These are phyloP conservation scores for Phytophthora podocarpi DNA, from an alignment of 352 stramenopile species.

Conservation along the genomic window DNA sequence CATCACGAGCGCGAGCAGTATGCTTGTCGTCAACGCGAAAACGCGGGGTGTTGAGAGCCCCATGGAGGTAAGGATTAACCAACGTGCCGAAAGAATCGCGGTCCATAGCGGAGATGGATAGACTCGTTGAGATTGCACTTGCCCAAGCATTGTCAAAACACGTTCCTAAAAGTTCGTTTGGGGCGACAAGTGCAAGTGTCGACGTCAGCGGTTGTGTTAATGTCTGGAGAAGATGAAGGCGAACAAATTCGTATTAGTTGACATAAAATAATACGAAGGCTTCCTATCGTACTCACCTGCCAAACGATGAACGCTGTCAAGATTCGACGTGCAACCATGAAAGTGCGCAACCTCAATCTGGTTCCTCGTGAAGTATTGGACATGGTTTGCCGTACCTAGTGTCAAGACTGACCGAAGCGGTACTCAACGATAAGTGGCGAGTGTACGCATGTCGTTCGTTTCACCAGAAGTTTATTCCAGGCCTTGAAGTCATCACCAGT, in stretches of 20 bases:
- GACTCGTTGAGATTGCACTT: conserved; percentile 14
- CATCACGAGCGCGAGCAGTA: conserved; percentile 18
- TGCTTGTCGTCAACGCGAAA: conserved; percentile 42
- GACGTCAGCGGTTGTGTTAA: neutral
- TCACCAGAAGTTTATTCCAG: neutral
- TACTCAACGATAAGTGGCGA: too few species aligned
- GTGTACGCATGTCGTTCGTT: conserved; percentile 24
- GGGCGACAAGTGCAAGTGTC: conserved; percentile 24
- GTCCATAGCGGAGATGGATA: conserved; percentile 33
- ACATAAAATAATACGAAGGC: neutral
- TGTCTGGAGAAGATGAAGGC: neutral
- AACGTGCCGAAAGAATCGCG: conserved; percentile 28
- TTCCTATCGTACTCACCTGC: conserved; percentile 14
- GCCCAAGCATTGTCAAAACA: conserved; percentile 51
- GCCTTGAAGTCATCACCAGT: too few species aligned
- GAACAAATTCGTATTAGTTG: neutral
- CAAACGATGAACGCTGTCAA: neutral
- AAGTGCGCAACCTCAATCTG: neutral
- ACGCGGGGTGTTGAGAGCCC: conserved; percentile 34
- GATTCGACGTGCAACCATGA: neutral
- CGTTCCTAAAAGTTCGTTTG: conserved; percentile 46
- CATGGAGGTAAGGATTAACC: conserved; percentile 39
- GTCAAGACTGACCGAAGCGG: too few species aligned
- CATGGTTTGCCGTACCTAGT: too few species aligned
- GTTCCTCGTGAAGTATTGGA: neutral